Percentiles rank a stretch among this genome's conserved stretches.
These are phyloP conservation scores for Lachancea fermentati DNA, from an alignment of 805 yeast species.

Conservation along the genomic window DNA sequence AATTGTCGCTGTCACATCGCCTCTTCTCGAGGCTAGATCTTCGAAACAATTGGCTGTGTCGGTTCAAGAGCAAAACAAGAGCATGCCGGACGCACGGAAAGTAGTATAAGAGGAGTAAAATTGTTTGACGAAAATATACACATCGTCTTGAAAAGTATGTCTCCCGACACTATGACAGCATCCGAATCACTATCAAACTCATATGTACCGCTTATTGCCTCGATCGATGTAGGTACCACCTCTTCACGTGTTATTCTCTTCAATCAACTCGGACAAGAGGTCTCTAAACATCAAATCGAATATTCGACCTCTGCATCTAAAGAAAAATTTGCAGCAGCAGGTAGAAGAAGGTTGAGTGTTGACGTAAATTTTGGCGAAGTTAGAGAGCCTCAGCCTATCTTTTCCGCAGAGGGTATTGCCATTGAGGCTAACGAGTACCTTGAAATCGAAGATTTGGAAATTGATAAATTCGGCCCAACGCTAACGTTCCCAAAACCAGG, in stretches of 20 bases:
- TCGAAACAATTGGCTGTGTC: background rate
- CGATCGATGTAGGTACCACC: conserved; percentile 89
- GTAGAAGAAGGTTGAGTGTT: conserved; percentile 39
- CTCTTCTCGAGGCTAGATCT: background rate
- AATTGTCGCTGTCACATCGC: no score
- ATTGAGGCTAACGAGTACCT: conserved; percentile 53
- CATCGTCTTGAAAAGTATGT: background rate
- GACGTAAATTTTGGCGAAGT: conserved; percentile 10
- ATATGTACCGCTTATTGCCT: conserved; percentile 45
- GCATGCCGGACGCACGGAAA: background rate
- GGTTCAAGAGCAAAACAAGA: background rate
- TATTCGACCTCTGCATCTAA: conserved; percentile 68
- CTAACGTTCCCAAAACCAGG: conserved; percentile 74
- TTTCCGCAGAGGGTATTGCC: conserved; percentile 70
- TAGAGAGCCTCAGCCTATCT: conserved; percentile 41
- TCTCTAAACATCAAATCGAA: conserved; percentile 87
- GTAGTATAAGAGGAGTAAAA: background rate
- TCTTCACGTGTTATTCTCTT: conserved; percentile 86
- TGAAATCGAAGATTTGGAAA: conserved; percentile 53
- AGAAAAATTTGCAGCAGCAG: conserved; percentile 40
- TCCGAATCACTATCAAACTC: background rate
- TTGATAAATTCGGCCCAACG: conserved; percentile 55
- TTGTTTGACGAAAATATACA: background rate
- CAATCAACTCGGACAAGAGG: conserved; percentile 63
- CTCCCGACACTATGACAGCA: background rate